phyloP scores from a whole-genome alignment of 2,329 filamentous ascomycete genomes.

The Fusarium tjaetaba region DNA sequence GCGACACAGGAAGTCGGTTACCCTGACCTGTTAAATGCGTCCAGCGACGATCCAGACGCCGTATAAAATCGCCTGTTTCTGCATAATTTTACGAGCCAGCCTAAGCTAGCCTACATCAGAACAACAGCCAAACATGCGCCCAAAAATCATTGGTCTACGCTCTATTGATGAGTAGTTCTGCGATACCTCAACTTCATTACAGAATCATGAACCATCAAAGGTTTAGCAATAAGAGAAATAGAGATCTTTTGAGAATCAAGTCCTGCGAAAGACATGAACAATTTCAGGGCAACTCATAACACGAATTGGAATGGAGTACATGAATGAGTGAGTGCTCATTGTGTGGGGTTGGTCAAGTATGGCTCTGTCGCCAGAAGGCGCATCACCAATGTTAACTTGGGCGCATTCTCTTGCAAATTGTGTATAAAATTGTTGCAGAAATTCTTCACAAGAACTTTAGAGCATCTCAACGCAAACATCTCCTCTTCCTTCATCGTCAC shows the following conservation, averaged over 20 bases:
- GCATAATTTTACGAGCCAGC: neutral
- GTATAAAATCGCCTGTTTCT: neutral
- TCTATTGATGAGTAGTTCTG: neutral
- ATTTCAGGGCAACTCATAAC: neutral
- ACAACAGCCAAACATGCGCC: neutral
- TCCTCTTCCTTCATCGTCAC: fast-evolving
- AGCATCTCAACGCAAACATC: no score
- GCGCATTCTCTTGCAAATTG: neutral
- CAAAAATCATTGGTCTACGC: neutral
- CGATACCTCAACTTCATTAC: neutral
- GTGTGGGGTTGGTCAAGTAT: neutral
- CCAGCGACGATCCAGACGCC: neutral
- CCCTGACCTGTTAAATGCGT: neutral
- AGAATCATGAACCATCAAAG: neutral
- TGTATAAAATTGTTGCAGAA: slow-evolving; percentile 1
- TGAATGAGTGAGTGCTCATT: neutral
- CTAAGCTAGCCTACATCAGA: neutral
- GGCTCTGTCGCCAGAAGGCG: slow-evolving; percentile 35
- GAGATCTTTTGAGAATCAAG: neutral
- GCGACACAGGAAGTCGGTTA: neutral
- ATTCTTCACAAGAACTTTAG: no score
- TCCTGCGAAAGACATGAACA: neutral
- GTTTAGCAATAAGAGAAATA: neutral
- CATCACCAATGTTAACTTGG: slow-evolving; percentile 7
- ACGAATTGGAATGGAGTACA: neutral